A percentile compares a stretch with the other conserved stretches of the same genome.
Conservation (phyloP, 495 filamentous ascomycete genomes). For the Penicillium mononematosum region DNA sequence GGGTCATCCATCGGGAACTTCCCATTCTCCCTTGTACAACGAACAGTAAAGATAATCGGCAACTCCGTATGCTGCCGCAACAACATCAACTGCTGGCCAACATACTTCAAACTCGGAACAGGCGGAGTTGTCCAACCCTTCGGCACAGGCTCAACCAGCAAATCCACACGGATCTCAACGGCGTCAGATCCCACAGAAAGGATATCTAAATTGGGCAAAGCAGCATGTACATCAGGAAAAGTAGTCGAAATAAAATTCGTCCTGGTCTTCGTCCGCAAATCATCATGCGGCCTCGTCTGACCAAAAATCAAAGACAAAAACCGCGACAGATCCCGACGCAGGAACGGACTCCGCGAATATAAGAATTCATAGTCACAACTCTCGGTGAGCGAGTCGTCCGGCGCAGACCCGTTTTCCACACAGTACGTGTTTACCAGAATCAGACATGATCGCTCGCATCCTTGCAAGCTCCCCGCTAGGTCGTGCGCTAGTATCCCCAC, state of each 20-base stretch:
- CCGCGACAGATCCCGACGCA: constrained; percentile 70
- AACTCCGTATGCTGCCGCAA: constrained; percentile 78
- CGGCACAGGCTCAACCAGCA: constrained; percentile 66
- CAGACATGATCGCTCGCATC: constrained; percentile 46
- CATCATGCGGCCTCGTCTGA: constrained; percentile 70
- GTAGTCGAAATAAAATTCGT: constrained; percentile 85
- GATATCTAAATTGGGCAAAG: constrained; percentile 81
- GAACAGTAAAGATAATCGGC: constrained; percentile 82
- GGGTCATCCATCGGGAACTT: constrained; percentile 81
- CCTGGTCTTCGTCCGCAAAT: constrained; percentile 68
- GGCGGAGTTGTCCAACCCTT: constrained; percentile 51
- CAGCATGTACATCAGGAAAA: constrained; percentile 79
- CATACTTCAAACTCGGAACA: constrained; percentile 76
- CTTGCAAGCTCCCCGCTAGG: constrained; percentile 52
- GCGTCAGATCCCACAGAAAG: constrained; percentile 81
- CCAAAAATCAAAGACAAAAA: constrained; percentile 76
- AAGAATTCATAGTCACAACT: constrained; percentile 79
- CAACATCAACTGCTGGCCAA: constrained; percentile 81
- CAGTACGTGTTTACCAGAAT: constrained; percentile 72
- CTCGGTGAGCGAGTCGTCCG: constrained; percentile 60
- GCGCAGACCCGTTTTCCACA: constrained; percentile 65
- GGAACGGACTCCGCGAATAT: constrained; percentile 67
- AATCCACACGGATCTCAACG: constrained; percentile 77
- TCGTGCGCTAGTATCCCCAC: constrained; percentile 56
- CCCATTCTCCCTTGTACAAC: constrained; percentile 77